These are phyloP conservation scores for Saccharomyces hybrid DNA, from an alignment of 1,139 yeast genomes.

Conservation along the genomic window DNA sequence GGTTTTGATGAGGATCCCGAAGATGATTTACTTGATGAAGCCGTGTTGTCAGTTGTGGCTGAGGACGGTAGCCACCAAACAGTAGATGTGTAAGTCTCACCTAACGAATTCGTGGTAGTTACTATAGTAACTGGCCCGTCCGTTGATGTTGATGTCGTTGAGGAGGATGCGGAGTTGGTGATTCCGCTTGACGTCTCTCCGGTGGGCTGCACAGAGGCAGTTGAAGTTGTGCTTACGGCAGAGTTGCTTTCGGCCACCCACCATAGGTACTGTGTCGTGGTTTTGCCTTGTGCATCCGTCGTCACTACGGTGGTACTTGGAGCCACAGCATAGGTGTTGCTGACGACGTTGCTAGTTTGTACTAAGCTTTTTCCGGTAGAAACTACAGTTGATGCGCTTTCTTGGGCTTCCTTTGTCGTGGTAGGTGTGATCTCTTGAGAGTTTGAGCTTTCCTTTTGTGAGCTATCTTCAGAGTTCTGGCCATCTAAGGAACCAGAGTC, in stretches of 20 bases:
- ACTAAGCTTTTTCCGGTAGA: not conserved
- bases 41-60: conserved; percentile 1
- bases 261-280: conserved; percentile 21
- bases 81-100: conserved; percentile 22
- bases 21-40: not conserved
- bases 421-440: not conserved
- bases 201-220: conserved; percentile 1
- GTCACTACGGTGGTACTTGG: conserved; percentile 20
- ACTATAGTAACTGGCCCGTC: conserved; percentile 33
- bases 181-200: conserved; percentile 2
- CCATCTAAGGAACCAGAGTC: not conserved
- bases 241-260: conserved; percentile 12
- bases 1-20: not conserved
- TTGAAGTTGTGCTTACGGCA: conserved; percentile 5
- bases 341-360: not conserved
- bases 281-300: conserved; percentile 19
- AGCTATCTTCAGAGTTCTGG: conserved; percentile 1
- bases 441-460: not conserved
- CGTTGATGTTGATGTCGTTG: conserved; percentile 14
- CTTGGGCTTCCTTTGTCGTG: not conserved
- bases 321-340: conserved; percentile 11
- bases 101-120: conserved; percentile 19
- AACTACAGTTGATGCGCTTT: not conserved
- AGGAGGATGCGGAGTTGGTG: not conserved
- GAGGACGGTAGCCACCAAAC: conserved; percentile 32